Conservation (phyloP, 2,329 filamentous ascomycete genomes). For the Penicillium sp. region DNA sequence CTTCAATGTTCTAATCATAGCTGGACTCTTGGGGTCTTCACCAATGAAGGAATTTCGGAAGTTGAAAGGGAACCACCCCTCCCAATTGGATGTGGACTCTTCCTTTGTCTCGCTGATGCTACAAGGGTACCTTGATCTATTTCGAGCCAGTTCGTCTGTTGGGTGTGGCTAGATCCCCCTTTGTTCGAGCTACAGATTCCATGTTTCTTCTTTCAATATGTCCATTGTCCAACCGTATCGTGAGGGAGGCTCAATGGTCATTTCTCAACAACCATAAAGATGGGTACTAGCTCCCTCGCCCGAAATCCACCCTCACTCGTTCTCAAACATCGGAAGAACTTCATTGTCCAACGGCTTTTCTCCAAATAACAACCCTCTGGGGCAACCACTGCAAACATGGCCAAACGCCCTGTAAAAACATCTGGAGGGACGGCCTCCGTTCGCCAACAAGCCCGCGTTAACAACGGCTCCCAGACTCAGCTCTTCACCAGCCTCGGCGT, state of each 20-base stretch:
- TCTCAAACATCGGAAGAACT: too few relatives aligned
- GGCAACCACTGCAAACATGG: too few relatives aligned
- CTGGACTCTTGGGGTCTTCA: too few relatives aligned
- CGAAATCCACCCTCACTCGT: too few relatives aligned
- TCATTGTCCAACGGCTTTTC: neutral
- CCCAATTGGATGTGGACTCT: neutral
- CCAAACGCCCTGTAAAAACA: too few relatives aligned
- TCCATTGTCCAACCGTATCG: too few relatives aligned
- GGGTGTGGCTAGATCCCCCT: neutral
- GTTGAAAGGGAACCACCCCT: neutral
- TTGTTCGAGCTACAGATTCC: neutral
- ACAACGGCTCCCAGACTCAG: neutral
- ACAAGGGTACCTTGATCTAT: neutral
- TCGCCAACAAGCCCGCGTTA: neutral
- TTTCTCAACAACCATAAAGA: too few relatives aligned
- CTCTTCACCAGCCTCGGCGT: neutral
- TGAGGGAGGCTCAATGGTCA: too few relatives aligned
- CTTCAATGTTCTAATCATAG: too few relatives aligned
- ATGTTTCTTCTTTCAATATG: too few relatives aligned
- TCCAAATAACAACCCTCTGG: too few relatives aligned
- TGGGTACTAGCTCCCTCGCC: too few relatives aligned
- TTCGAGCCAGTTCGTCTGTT: neutral
- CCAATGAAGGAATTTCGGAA: neutral
- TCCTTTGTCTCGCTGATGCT: neutral
- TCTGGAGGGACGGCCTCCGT: neutral